A percentile compares a stretch with the other conserved stretches of the same genome.
phyloP scores from a whole-genome alignment of 2,329 filamentous ascomycete genomes.

The Westerdykella sp. region DNA sequence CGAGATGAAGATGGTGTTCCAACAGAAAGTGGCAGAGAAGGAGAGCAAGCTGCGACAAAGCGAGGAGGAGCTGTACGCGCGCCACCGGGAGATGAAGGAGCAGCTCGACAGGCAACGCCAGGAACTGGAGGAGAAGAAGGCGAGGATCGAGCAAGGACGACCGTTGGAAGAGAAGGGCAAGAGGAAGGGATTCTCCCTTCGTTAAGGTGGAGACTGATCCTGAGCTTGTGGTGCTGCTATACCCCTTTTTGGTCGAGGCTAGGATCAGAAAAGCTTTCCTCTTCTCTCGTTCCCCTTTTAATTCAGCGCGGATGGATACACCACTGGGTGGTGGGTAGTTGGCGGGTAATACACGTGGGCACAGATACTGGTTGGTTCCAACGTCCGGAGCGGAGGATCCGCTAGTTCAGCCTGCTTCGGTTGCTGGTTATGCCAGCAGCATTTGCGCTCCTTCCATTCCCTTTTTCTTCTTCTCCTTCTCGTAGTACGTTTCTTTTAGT shows the following conservation, averaged over 20 bases:
- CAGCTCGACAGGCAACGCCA: conserved; percentile 90
- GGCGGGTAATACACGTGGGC: conserved; percentile 33
- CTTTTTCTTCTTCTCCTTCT: conserved; percentile 21
- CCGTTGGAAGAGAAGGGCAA: conserved; percentile 97
- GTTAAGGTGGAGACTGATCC: conserved; percentile 49
- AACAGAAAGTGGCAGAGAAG: conserved; percentile 99
- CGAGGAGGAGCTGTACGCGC: conserved; percentile 96
- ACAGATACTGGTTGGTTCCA: conserved; percentile 19
- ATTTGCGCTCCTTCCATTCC: conserved; percentile 35
- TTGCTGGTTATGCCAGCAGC: conserved; percentile 42
- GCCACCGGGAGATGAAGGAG: conserved; percentile 99
- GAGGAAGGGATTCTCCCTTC: conserved; percentile 98
- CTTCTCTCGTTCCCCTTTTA: conserved; percentile 36
- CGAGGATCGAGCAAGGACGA: conserved; percentile 86
- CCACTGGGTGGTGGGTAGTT: conserved; percentile 37
- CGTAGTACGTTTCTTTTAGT: conserved; percentile 29
- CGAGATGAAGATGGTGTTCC: conserved; percentile 99
- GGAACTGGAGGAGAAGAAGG: conserved; percentile 98
- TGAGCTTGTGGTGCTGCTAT: conserved; percentile 8
- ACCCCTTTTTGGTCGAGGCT: conserved; percentile 17
- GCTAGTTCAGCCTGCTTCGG: conserved; percentile 34
- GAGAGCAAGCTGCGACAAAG: conserved; percentile 99
- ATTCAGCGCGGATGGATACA: conserved; percentile 35
- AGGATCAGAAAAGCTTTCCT: conserved; percentile 27
- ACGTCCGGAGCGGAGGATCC: conserved; percentile 24